Evolutionary conservation across 805 yeast genomes (phyloP), one percentile per base, ranked within the genome.

Genomic region (Yamadazyma ubonensis): DNA sequence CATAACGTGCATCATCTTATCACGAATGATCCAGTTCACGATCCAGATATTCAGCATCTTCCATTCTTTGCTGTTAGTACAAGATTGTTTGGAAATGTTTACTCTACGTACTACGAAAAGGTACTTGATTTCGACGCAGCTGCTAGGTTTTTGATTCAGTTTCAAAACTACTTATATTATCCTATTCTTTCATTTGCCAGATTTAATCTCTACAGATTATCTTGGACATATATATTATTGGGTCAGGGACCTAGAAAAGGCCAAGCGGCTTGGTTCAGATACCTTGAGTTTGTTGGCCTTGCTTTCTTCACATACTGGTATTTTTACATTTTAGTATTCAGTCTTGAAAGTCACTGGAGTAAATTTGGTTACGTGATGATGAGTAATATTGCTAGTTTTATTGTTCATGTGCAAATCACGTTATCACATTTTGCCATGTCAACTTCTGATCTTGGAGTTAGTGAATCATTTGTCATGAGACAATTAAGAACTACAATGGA

Each of bases 401-500:
- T 90, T 27, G 91, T 88, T n/a, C 96, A 88, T 59, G 96, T 88
- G 22, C 96, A 89, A 58, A 88, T 88, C 61, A 86, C 95, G 0
- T 70, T 88, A 30, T 81, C 90, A 10, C 96, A 88, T 59, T 88
- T 88, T 67, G 96, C 96, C 26, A 89, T 88, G 95, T 85, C 95
- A 1, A 89, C 96, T 0, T 74, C 93, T 4, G 95, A 88, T 54
- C 65, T 88, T 12, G 96, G 96, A 1, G 75, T 78, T 6, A 74
- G 82, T 30, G 96, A 88, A 58, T 73, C 88, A 6, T 88, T 88
- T 54, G 77, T 82, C 0, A 81, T 84, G 44, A 74, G 93, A 48
- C 96, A 88, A 62, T 56, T 88, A 2, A 73, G 96, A 51, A 89
- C 96, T 1, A 88, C 96, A 2, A 89, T 88, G 96, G 96, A 88